Evolutionary conservation across 768 basidiomycete genomes (phyloP).

Genomic region (Collybia nuda): DNA sequence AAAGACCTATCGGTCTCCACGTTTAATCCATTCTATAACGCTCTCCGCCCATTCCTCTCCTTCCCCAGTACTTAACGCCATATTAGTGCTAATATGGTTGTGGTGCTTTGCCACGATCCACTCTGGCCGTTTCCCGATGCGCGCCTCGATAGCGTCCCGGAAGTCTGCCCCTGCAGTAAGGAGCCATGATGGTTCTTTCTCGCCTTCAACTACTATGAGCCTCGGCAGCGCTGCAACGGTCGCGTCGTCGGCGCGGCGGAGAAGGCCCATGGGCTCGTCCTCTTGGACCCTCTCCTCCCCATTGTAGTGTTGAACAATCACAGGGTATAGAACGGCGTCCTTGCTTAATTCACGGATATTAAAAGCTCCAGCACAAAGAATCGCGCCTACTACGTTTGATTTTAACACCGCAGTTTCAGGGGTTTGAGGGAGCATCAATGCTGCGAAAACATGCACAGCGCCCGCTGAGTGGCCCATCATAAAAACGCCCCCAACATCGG

Average conservation of each 20-base stretch:
- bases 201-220: constrained; percentile 47
- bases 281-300: constrained; percentile 31
- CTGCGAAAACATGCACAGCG: constrained; percentile 45
- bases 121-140: constrained; percentile 27
- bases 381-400: constrained; percentile 39
- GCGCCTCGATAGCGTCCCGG: constrained; percentile 33
- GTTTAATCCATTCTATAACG: constrained; percentile 35
- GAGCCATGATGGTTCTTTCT: constrained; percentile 53
- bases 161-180: constrained; percentile 35
- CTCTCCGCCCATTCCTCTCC: constrained; percentile 65
- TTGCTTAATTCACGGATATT: constrained; percentile 25
- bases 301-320: constrained; percentile 39
- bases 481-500: constrained; percentile 43
- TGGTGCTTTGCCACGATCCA: constrained; percentile 48
- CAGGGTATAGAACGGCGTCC: constrained; percentile 21
- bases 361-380: constrained; percentile 49
- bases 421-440: constrained; percentile 39
- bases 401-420: constrained; percentile 23
- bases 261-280: constrained; percentile 41
- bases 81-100: constrained; percentile 61
- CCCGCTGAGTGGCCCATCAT: constrained; percentile 67
- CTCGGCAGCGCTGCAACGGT: constrained; percentile 41
- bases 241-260: constrained; percentile 32
- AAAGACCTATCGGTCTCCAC: too few species aligned
- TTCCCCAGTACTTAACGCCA: constrained; percentile 49